These are phyloP conservation scores for Macroventuria anomochaeta DNA, from an alignment of 2,329 filamentous ascomycete species.

Conservation along the genomic window DNA sequence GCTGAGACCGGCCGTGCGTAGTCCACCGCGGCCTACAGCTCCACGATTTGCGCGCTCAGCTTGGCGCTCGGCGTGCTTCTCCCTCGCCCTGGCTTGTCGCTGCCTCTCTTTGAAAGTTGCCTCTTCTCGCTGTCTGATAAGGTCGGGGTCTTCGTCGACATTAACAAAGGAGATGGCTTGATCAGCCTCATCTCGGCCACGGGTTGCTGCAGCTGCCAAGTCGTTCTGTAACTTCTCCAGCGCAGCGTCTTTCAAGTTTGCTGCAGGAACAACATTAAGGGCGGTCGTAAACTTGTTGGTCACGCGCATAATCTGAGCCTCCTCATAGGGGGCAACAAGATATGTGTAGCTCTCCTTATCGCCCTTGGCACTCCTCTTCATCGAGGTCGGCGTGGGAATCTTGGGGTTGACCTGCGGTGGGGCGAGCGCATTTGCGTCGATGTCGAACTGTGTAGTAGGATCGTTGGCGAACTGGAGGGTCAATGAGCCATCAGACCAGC, in stretches of 20 bases:
- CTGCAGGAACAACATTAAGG: conserved; percentile 71
- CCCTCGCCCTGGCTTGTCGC: conserved; percentile 66
- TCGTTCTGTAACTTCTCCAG: conserved; percentile 71
- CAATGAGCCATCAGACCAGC: conserved; percentile 80
- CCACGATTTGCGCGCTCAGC: conserved; percentile 61
- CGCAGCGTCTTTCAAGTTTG: conserved; percentile 73
- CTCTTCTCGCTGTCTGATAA: conserved; percentile 76
- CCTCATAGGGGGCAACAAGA: conserved; percentile 72
- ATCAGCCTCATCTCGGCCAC: conserved; percentile 53
- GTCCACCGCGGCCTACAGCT: conserved; percentile 56
- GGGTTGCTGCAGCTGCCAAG: conserved; percentile 68
- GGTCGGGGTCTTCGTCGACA: conserved; percentile 75
- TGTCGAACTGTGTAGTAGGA: conserved; percentile 73
- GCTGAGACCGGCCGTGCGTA: conserved; percentile 63
- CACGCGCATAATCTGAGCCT: conserved; percentile 71
- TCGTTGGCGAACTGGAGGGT: conserved; percentile 76
- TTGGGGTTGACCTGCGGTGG: conserved; percentile 61
- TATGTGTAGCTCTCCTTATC: conserved; percentile 77
- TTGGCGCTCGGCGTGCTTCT: conserved; percentile 70
- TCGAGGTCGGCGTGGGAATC: conserved; percentile 57
- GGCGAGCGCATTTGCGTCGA: conserved; percentile 73
- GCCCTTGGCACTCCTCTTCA: conserved; percentile 32
- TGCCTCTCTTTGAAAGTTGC: conserved; percentile 75
- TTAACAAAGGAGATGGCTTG: conserved; percentile 69
- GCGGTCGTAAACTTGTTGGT: conserved; percentile 79